Base-by-base conservation (phyloP, 2,329 filamentous ascomycete species). In the Seiridium unicorne region DNA sequence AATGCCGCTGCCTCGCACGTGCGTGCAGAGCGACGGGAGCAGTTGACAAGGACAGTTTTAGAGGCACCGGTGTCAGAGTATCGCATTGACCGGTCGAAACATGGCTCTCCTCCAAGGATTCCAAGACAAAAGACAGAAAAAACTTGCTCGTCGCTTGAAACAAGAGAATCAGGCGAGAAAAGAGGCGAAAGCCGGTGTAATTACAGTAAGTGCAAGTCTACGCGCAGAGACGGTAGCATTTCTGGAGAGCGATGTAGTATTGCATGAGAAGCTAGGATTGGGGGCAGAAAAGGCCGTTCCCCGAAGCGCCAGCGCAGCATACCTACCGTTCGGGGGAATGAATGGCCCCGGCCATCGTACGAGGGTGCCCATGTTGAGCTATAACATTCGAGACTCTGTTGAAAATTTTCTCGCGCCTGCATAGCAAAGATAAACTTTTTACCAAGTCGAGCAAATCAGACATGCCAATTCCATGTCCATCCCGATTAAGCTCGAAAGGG, bases 51-150 rank as follows among this genome's bases (percentile, higher is more conserved):
- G 32, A 11, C 26, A 49, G 32, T 46, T 3, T 46, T 46, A 5
- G 18, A 26, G 18, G 18, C 18, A 26, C 18, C 18, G 51, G 51
- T 18, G 51, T 55, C 36, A 55, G 44, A 44, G 36, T 42, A 55
- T 55, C 51, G 51, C 51, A 42, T 55, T 55, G 51, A 55, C 51
- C 51, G 51, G 51, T 31, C 38, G 9, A 7, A 18, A 53, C 49
- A 49, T 18, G 46, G n/a, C 31, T 18, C 46, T 31, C 13, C 18
- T 3, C 13, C 35, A 32, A 49, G 26, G 32, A 32, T 49, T 32
- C 47, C 32, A 11, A n/a, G 18, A 18, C 49, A 32, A 38, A 42
- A 38, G n/a, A 31, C 18, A 26, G 3, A 46, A 44, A 44, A 46
- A 44, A 44, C n/a, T 44, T n/a, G 13, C 32, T 36, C 18, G 9